A percentile compares a stretch with the other conserved stretches of the same genome.
Evolutionary conservation across 106 monocot species (phyloP).

Genomic region (Platanthera guangdongensis): DNA sequence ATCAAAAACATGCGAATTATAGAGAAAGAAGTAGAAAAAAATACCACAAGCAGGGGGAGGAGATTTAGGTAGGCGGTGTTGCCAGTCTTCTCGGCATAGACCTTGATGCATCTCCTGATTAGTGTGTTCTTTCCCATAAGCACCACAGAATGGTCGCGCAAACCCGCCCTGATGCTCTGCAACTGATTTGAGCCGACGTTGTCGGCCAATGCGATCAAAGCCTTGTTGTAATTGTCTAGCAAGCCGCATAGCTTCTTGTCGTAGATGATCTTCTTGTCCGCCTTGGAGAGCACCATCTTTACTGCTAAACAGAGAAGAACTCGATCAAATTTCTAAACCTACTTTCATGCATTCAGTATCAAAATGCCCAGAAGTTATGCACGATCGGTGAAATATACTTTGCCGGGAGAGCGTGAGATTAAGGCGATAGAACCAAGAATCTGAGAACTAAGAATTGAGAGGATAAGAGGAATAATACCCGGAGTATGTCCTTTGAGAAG

Average conservation of each 20-base stretch:
- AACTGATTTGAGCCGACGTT: constrained; percentile 87
- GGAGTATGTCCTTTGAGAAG: no score
- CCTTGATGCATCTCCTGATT: constrained; percentile 71
- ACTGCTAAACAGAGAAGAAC: neutral
- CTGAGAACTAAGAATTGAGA: no score
- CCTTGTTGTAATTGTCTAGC: constrained; percentile 69
- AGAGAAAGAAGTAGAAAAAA: neutral
- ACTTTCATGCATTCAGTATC: no score
- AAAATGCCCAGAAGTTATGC: no score
- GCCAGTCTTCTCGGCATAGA: constrained; percentile 64
- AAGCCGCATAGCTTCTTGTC: constrained; percentile 70
- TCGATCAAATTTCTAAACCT: neutral
- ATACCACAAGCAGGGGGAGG: constrained; percentile 57
- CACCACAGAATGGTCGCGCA: constrained; percentile 63
- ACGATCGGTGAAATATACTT: no score
- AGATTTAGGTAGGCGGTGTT: constrained; percentile 52
- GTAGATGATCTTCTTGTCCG: constrained; percentile 83
- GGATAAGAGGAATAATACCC: no score
- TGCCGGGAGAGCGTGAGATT: no score
- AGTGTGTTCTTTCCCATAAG: constrained; percentile 95
- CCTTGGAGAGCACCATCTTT: constrained; percentile 63
- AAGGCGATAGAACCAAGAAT: no score
- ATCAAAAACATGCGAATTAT: neutral
- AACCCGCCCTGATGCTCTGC: constrained; percentile 51
- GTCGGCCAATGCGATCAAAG: constrained; percentile 65